Conservation (phyloP, 179 eudicot genomes). For the Dionaea muscipula region DNA sequence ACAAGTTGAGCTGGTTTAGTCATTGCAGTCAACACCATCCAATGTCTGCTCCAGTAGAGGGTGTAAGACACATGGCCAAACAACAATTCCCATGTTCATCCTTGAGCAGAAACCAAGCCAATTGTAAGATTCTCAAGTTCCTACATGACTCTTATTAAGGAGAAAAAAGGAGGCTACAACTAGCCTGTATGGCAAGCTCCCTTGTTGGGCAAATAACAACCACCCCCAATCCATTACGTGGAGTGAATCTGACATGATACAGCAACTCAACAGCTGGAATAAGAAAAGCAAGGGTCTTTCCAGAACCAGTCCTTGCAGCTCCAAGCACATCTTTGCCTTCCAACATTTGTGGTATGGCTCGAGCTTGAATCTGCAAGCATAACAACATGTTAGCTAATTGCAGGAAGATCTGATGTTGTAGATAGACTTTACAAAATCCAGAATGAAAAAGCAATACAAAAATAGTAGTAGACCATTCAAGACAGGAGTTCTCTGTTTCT, state of each 20-base stretch:
- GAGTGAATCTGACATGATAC: slow-evolving; percentile 35
- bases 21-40: too few species aligned
- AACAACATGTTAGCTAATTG: background rate
- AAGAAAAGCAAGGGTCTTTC: slow-evolving; percentile 90
- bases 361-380: slow-evolving; percentile 59
- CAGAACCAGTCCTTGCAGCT: slow-evolving; percentile 96
- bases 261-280: slow-evolving; percentile 76
- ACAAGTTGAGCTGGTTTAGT: too few species aligned
- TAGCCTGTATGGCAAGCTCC: slow-evolving; percentile 94
- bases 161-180: background rate
- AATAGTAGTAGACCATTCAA: background rate
- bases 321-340: slow-evolving; percentile 86
- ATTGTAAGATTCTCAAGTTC: background rate
- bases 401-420: background rate
- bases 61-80: too few species aligned
- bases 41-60: too few species aligned
- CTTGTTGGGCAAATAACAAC: slow-evolving; percentile 80
- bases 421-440: background rate
- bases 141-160: background rate
- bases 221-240: slow-evolving; percentile 79
- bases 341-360: slow-evolving; percentile 64
- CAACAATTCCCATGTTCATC: background rate
- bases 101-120: background rate
- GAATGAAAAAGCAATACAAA: background rate
- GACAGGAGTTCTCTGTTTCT: too few species aligned